Evolutionary conservation across 768 basidiomycete species (phyloP).

Genomic region (Harrya chromipes): DNA sequence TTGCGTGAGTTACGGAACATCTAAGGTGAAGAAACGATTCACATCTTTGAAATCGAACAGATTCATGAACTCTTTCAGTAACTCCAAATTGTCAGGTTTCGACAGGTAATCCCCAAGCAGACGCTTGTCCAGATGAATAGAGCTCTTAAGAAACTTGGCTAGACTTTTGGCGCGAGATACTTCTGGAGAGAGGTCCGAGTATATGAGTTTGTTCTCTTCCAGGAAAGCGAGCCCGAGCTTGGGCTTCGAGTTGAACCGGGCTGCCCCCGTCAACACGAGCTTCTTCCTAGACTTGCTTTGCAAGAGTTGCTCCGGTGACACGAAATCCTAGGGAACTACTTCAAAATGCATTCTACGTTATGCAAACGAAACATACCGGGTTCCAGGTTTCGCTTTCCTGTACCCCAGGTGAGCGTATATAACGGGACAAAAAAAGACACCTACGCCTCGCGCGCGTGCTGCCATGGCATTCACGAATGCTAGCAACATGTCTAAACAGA

Average conservation of each 20-base stretch:
- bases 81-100: conserved; percentile 78
- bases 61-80: conserved; percentile 83
- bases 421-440: conserved; percentile 19
- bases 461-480: conserved; percentile 89
- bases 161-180: conserved; percentile 63
- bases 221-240: conserved; percentile 87
- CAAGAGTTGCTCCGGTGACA: conserved; percentile 54
- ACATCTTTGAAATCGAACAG: conserved; percentile 90
- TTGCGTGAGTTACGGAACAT: conserved; percentile 1
- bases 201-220: conserved; percentile 90
- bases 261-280: conserved; percentile 76
- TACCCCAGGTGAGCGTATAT: conserved; percentile 9
- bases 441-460: conserved; percentile 50
- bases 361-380: conserved; percentile 40
- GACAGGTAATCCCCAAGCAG: conserved; percentile 92
- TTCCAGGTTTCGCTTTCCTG: conserved; percentile 60
- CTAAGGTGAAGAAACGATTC: conserved; percentile 26
- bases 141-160: conserved; percentile 82
- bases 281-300: conserved; percentile 83
- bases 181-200: conserved; percentile 55
- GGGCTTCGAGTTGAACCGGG: conserved; percentile 90
- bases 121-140: conserved; percentile 86
- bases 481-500: conserved; percentile 85
- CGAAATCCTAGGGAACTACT: conserved; percentile 44
- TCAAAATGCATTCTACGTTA: conserved; percentile 2